Conservation (phyloP, 208 protist genomes). For the Leishmania mexicana region DNA sequence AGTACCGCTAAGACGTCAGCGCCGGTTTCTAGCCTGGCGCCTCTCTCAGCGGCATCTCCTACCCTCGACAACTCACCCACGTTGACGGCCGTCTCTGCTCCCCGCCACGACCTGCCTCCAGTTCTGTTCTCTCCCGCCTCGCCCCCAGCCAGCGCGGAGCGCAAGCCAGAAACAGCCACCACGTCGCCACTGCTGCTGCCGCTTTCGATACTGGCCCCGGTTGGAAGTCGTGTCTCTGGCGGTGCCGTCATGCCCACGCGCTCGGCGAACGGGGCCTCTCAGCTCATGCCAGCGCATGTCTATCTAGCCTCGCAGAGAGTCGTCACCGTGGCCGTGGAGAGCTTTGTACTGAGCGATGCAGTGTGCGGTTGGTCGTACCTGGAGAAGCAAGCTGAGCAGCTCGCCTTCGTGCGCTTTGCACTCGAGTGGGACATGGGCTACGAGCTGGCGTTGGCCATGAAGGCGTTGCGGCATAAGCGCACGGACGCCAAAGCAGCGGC, state of each 20-base stretch:
- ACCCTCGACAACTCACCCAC: background rate
- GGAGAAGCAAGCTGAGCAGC: slow-evolving; percentile 49
- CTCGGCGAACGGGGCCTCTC: background rate
- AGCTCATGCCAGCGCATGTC: slow-evolving; percentile 19
- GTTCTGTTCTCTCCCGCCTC: background rate
- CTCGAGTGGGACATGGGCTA: slow-evolving; percentile 89
- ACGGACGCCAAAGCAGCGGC: slow-evolving; percentile 21
- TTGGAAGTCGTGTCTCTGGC: background rate
- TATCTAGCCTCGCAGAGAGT: slow-evolving; percentile 24
- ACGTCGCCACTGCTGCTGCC: slow-evolving; percentile 18
- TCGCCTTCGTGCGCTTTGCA: slow-evolving; percentile 67
- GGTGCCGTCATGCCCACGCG: background rate
- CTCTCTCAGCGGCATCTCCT: background rate
- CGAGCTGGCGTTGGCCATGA: slow-evolving; percentile 63
- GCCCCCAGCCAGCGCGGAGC: background rate
- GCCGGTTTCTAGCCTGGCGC: background rate
- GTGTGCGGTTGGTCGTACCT: slow-evolving; percentile 62
- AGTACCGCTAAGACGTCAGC: background rate
- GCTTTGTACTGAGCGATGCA: slow-evolving; percentile 48
- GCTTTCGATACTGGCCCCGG: background rate
- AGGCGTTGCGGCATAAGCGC: slow-evolving; percentile 38
- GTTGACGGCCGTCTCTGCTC: background rate
- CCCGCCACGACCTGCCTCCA: background rate
- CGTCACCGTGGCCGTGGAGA: slow-evolving; percentile 49
- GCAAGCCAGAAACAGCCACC: background rate